Evolutionary conservation across 164 flowering plant genomes (phyloP).

Genomic region (Stephania cephalantha): DNA sequence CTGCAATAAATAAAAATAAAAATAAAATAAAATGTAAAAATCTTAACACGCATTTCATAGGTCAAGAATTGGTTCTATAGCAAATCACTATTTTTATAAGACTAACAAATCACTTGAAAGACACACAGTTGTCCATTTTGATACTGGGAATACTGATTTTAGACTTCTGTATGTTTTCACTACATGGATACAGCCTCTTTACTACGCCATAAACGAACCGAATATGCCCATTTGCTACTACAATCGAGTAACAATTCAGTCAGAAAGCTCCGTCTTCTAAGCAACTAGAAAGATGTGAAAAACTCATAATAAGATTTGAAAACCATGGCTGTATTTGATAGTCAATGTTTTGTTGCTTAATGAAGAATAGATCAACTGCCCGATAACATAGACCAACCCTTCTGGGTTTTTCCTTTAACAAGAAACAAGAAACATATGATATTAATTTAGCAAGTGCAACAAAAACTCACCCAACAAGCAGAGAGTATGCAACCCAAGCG

Average conservation of each 20-base stretch:
- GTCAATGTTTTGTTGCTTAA: background rate
- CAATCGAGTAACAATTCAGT: no score
- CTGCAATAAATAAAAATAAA: constrained; percentile 27
- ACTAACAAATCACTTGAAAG: background rate
- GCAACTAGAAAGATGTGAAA: no score
- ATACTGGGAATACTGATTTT: no score
- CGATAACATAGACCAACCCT: background rate
- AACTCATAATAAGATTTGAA: no score
- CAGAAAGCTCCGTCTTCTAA: no score
- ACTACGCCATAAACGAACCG: no score
- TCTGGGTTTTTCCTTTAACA: no score
- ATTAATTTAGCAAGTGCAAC: background rate
- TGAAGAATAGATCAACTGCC: background rate
- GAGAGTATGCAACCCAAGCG: constrained; percentile 78
- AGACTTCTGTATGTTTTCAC: no score
- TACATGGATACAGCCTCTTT: no score
- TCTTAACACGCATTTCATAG: background rate
- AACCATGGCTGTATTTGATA: background rate
- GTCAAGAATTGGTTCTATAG: background rate
- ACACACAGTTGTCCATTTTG: background rate
- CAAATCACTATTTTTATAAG: background rate
- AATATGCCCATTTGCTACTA: no score
- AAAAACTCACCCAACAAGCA: constrained; percentile 71
- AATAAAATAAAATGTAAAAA: background rate
- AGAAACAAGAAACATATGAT: no score